phyloP scores from a whole-genome alignment of 139 green algal genomes.

The Chlorella sp. region DNA sequence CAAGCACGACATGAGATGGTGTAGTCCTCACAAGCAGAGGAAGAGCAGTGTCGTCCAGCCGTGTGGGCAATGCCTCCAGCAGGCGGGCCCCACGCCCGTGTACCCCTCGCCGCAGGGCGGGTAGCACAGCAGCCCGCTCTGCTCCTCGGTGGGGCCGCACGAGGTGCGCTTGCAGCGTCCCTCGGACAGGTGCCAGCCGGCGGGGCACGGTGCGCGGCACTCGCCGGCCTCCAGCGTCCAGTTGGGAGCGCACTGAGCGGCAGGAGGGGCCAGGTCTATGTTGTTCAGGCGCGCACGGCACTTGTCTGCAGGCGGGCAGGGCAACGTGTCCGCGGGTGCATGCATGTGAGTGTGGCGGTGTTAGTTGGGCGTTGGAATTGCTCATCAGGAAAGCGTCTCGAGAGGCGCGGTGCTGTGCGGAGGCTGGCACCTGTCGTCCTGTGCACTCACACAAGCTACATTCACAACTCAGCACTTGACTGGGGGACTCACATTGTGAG shows the following conservation, averaged over 20 bases:
- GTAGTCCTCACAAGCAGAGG: not conserved
- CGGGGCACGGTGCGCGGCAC: not conserved
- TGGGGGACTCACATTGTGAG: not conserved
- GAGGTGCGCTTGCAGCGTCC: not conserved
- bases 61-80: not conserved
- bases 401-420: too few species aligned
- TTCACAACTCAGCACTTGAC: too few species aligned
- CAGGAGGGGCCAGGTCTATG: too few species aligned
- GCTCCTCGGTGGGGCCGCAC: not conserved
- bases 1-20: too few species aligned
- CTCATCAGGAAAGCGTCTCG: too few species aligned
- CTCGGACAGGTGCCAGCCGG: not conserved
- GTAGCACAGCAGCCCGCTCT: not conserved
- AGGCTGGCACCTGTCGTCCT: too few species aligned
- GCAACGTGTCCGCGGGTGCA: too few species aligned
- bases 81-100: not conserved
- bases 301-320: too few species aligned
- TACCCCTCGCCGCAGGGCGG: not conserved
- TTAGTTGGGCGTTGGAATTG: too few species aligned
- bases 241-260: not conserved
- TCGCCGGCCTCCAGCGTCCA: not conserved
- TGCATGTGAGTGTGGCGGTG: too few species aligned
- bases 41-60: not conserved
- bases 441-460: too few species aligned
- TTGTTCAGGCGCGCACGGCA: too few species aligned